Conservation (phyloP, 2,329 filamentous ascomycete species). For the Xylariaceae sp. region DNA sequence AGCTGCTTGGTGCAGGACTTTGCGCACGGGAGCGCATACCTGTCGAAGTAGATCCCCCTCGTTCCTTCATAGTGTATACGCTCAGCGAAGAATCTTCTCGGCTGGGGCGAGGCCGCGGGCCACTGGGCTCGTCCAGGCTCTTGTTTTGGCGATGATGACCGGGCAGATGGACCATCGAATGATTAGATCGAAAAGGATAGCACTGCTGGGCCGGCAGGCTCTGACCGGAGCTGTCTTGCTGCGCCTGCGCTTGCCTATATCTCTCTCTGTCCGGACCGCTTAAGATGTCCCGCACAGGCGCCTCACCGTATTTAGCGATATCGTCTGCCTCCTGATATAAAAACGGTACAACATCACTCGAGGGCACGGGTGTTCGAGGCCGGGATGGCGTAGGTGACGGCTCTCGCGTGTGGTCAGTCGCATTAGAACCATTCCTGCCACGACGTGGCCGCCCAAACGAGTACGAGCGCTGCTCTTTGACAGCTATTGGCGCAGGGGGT, state of each 20-base stretch:
- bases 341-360: constrained; percentile 96
- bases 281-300: constrained; percentile 67
- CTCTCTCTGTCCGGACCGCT: constrained; percentile 67
- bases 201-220: constrained; percentile 56
- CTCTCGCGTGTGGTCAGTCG: constrained; percentile 64
- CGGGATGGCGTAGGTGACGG: constrained; percentile 71
- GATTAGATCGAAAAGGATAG: constrained; percentile 57
- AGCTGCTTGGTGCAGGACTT: constrained; percentile 76
- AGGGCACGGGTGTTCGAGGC: constrained; percentile 79
- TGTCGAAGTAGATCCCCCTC: constrained; percentile 41
- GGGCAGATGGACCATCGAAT: constrained; percentile 60
- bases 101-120: constrained; percentile 67
- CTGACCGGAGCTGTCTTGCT: constrained; percentile 43
- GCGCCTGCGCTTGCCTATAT: constrained; percentile 50
- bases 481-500: constrained; percentile 42
- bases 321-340: constrained; percentile 85
- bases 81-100: constrained; percentile 66
- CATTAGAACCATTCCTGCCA: constrained; percentile 77
- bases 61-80: constrained; percentile 49
- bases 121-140: constrained; percentile 62
- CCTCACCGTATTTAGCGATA: constrained; percentile 72
- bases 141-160: constrained; percentile 65
- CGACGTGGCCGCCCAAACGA: constrained; percentile 61
- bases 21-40: constrained; percentile 58
- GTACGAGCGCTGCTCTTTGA: constrained; percentile 59